Evolutionary conservation across 1,284 basidiomycete genomes (phyloP).

Genomic region (Leccinum pachyderme): DNA sequence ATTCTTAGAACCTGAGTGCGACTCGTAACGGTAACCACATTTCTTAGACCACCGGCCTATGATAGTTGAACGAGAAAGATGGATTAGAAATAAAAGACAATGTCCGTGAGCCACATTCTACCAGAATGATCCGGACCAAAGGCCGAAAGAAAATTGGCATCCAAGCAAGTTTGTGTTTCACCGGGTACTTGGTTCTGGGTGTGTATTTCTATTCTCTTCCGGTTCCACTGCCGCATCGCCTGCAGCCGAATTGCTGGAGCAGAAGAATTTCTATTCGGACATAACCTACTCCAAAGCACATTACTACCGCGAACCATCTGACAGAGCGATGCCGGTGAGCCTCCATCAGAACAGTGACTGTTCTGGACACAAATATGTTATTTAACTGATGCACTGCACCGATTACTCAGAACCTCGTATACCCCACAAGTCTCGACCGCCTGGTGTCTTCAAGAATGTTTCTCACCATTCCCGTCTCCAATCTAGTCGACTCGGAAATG

Average conservation of each 20-base stretch:
- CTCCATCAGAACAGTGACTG: not conserved
- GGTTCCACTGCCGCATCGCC: not conserved
- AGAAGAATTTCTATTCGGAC: not conserved
- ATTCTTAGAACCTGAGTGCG: not conserved
- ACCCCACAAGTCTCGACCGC: not conserved
- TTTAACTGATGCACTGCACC: not conserved
- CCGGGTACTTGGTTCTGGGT: not conserved
- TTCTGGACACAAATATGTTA: not conserved
- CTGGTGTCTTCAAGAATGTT: slow-evolving; percentile 1
- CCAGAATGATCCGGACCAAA: not conserved
- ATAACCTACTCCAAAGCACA: not conserved
- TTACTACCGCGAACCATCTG: not conserved
- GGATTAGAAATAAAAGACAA: not conserved
- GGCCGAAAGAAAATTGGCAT: not conserved
- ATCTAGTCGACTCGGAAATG: not conserved
- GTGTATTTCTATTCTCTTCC: not conserved
- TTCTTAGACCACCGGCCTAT: not conserved
- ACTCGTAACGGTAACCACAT: no score
- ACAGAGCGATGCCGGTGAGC: not conserved
- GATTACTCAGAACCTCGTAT: not conserved
- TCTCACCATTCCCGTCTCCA: slow-evolving; percentile 5
- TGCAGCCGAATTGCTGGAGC: not conserved
- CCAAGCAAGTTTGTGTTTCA: not conserved
- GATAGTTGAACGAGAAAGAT: not conserved
- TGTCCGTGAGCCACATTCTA: not conserved